phyloP scores from a whole-genome alignment of 257 asterid genomes.

The Nicotiana obtusifolia region DNA sequence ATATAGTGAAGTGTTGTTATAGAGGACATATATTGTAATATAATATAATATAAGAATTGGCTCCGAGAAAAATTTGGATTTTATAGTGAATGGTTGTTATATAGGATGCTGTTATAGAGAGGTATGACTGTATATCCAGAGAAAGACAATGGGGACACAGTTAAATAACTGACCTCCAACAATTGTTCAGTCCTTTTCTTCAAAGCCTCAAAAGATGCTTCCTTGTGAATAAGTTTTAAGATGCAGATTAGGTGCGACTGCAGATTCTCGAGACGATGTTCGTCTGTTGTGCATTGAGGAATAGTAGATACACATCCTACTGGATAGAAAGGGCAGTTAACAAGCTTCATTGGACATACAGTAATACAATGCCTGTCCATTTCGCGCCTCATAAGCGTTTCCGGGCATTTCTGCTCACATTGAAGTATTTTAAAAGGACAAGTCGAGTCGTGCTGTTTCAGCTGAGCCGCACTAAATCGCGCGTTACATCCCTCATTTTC shows the following conservation, averaged over 20 bases:
- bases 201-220: conserved; percentile 37
- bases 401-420: conserved; percentile 61
- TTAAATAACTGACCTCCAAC: conserved; percentile 26
- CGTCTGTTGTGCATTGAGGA: conserved; percentile 36
- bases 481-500: conserved; percentile 48
- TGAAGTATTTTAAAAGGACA: conserved; percentile 60
- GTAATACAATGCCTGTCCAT: conserved; percentile 78
- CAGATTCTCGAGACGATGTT: conserved; percentile 44
- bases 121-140: neutral
- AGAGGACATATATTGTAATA: too few species aligned
- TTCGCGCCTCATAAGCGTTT: conserved; percentile 53
- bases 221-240: conserved; percentile 41
- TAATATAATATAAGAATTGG: too few species aligned
- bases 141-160: neutral
- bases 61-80: too few species aligned
- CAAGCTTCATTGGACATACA: conserved; percentile 63
- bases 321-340: conserved; percentile 53
- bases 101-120: too few species aligned
- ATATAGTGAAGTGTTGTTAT: too few species aligned
- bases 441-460: conserved; percentile 38
- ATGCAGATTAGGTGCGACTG: conserved; percentile 39
- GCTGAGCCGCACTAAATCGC: conserved; percentile 49
- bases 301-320: conserved; percentile 47
- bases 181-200: conserved; percentile 40
- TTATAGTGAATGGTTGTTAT: too few species aligned